Evolutionary conservation across 2,329 filamentous ascomycete species (phyloP), one percentile per base, ranked within the genome.

Genomic region (Pestalotiopsis sp.): DNA sequence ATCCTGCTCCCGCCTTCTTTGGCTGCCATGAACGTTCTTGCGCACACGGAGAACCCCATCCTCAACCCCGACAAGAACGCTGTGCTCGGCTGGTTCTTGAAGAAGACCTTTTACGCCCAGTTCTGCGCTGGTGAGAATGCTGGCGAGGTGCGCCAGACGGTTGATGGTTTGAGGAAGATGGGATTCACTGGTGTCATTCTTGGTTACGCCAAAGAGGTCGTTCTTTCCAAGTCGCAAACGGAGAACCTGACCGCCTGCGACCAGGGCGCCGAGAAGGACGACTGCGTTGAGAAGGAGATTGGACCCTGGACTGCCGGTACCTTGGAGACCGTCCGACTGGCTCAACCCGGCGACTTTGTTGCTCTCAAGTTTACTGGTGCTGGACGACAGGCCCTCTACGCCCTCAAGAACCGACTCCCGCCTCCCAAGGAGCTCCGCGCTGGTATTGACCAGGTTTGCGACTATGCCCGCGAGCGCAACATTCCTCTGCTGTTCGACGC

Each of bases 131-230:
- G 95, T 36, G 92, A 94, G 80, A 92, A 88, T 63, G 84, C 87
- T 0, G 75, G 78, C 1, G 93, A 97, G 79, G 91, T 97, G 1
- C 83, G 84, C 57, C 80, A 78, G 38, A 94, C 92, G 0, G 88
- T 94, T 38, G 77, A 85, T 1, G 83, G 85, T 1, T 84, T 97
- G 11, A 93, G 93, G 79, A 79, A 84, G 39, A 89, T 95, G 59
- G 95, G 95, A 1, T 97, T 93, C 77, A 88, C 88, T 27, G 95
- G 94, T 13, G 92, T 97, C 5, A 94, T 97, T 67, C 85, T 97
- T 61, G 91, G 93, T 64, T 97, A 97, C 75, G 94, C 93, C 2
- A 88, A 87, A 71, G 95, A 97, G 80, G 92, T 96, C 0, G 91
- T 97, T 13, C 84, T 93, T 41, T 85, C 85, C 17, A 87, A 90